Base-by-base conservation (phyloP, 2,329 filamentous ascomycete species). In the Pseudopithomyces maydicus region DNA sequence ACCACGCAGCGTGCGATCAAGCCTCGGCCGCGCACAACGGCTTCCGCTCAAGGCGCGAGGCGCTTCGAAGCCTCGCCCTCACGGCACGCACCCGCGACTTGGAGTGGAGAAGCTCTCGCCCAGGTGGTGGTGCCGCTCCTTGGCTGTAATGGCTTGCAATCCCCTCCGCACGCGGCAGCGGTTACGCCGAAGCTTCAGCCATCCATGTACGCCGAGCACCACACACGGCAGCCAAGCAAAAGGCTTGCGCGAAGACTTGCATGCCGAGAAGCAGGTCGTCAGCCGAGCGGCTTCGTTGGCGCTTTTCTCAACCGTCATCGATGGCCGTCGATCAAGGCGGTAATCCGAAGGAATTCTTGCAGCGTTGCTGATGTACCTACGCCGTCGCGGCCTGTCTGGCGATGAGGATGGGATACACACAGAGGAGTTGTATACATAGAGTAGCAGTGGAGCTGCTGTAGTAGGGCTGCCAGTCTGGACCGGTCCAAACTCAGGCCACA, bases 251-350 rank as follows among this genome's bases (percentile, higher is more conserved):
- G 58, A 62, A 64, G 68, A 68, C 69, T 64, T 70, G 64, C 65
- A 65, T 50, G 58, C 63, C 59, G 62, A 64, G 63, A 49, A 47
- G 51, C 41, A 48, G 57, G 52, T 46, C 64, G 69, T 70, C 68
- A 70, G 69, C 68, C 67, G 59, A 72, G 65, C 64, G 52, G 50
- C 60, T 71, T 69, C 62, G 50, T 54, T 52, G 66, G 65, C 64
- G n/a, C 71, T 73, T 74, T 69, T 74, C 72, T 72, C 55, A 55
- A 74, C 69, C 53, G 52, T 59, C 48, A 51, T 51, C 23, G 48
- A 51, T 14, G 32, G 35, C 33, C 20, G 47, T 36, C 20, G 47
- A 35, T 41, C 19, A 15, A 26, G n/a, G 23, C 8, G 38, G 38
- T 22, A 35, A 51, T 33, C 38, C 48, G 48, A 26, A 11, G 32